Evolutionary conservation across 2,329 filamentous ascomycete species (phyloP).

Genomic region (Penicillium verrucosum): DNA sequence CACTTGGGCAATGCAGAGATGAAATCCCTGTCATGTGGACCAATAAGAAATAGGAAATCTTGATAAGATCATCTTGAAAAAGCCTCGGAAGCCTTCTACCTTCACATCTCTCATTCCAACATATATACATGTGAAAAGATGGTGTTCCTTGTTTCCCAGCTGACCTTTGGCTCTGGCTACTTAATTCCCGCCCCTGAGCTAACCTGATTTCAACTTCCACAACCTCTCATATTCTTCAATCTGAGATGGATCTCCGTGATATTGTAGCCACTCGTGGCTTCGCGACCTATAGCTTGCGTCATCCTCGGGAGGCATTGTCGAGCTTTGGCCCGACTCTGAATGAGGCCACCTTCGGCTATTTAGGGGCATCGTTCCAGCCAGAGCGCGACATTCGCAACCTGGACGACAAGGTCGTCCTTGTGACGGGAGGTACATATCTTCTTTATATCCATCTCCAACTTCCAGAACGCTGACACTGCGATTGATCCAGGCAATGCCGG

Average conservation of each 20-base stretch:
- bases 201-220: background rate
- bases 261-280: slow-evolving; percentile 16
- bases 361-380: slow-evolving; percentile 41
- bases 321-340: slow-evolving; percentile 36
- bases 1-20: no score
- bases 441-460: background rate
- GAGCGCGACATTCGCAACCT: slow-evolving; percentile 47
- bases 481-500: slow-evolving; percentile 43
- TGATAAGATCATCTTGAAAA: background rate
- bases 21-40: background rate
- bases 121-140: background rate
- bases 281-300: slow-evolving; percentile 21
- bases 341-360: slow-evolving; percentile 34
- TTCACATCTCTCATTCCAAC: background rate
- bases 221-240: background rate
- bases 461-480: background rate
- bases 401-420: slow-evolving; percentile 49
- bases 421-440: slow-evolving; percentile 48
- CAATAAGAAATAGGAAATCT: background rate
- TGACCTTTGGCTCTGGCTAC: background rate
- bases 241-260: slow-evolving; percentile 17
- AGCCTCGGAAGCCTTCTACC: background rate
- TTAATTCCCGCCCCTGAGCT: background rate
- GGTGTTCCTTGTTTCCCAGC: background rate
- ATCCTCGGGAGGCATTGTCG: slow-evolving; percentile 30